Evolutionary conservation across 2,329 filamentous ascomycete species (phyloP), one percentile per base, ranked within the genome.

Genomic region (Helminthosporium solani): DNA sequence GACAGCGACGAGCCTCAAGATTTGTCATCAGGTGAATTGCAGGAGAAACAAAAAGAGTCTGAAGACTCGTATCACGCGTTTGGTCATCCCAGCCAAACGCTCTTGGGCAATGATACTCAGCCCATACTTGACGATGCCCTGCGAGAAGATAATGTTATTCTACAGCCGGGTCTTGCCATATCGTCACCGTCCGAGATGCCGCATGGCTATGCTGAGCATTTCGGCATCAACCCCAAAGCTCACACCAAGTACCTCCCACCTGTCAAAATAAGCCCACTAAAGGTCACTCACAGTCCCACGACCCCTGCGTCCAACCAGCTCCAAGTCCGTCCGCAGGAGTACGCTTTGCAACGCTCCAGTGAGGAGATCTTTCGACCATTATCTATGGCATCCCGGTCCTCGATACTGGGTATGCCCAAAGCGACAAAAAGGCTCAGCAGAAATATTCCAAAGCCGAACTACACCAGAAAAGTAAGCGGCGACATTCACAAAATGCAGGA

Each of bases 1-100:
- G 33, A 49, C 18, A 33, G n/a, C 21, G 42, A 38, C 23, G 37
- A 39, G 19, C 33, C 48, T 7, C 47, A 44, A n/a, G 55, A 52
- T 38, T 52, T 59, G 1, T 64, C 62, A 11, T 59, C 63, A 38
- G 61, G 52, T 12, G 60, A 58, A n/a, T 66, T 61, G 19, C 56
- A 54, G 35, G 61, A 47, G 18, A n/a, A 33, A 25, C 6, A 25
- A 9, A 12, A 41, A 36, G 31, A 37, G 30, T 16, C 20, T 16
- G 3, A 21, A 27, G 23, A 25, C 2, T 25, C 58, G 11, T 61
- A 60, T 30, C 58, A 60, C 33, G 60, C 61, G 12, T 52, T 50
- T 7, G 56, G 57, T 19, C 53, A 52, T 11, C 51, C 60, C 16
- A 56, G 52, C 42, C 56, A 56, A 31, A 56, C 20, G 12, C 11